These are phyloP conservation scores for Chamaenerion angustifolium DNA, from an alignment of 345 rosid species.

Conservation along the genomic window DNA sequence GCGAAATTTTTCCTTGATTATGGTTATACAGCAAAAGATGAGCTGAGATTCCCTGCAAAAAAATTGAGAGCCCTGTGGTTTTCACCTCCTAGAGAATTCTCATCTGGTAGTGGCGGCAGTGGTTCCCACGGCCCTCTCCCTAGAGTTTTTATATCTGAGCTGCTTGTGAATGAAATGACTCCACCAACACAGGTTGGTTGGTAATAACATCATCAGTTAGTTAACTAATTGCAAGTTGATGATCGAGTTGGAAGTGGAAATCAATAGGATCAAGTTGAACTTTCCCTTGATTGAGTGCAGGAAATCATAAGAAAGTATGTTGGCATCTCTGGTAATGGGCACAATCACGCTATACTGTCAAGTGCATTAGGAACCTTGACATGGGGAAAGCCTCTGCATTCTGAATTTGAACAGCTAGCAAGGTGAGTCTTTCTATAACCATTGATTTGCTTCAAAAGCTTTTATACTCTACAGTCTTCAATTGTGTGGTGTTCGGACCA, in stretches of 20 bases:
- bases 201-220: neutral
- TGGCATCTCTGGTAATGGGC: conserved; percentile 38
- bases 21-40: conserved; percentile 64
- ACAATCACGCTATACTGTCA: conserved; percentile 58
- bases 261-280: too few relatives aligned
- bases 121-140: conserved; percentile 73
- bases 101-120: conserved; percentile 23
- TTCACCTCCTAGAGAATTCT: conserved; percentile 48
- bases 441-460: neutral
- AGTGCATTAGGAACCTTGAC: conserved; percentile 73
- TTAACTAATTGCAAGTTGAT: too few relatives aligned
- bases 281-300: conserved; percentile 26
- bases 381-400: conserved; percentile 58
- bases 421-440: conserved; percentile 24
- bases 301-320: conserved; percentile 63
- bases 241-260: too few relatives aligned
- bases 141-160: conserved; percentile 82
- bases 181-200: conserved; percentile 72
- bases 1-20: conserved; percentile 66
- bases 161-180: conserved; percentile 69
- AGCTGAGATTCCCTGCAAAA: conserved; percentile 82
- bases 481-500: conserved; percentile 65
- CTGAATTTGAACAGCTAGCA: conserved; percentile 72
- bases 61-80: conserved; percentile 88
- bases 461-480: neutral